Conservation (phyloP, 306 rosid genomes). For the Medicago arabica region DNA sequence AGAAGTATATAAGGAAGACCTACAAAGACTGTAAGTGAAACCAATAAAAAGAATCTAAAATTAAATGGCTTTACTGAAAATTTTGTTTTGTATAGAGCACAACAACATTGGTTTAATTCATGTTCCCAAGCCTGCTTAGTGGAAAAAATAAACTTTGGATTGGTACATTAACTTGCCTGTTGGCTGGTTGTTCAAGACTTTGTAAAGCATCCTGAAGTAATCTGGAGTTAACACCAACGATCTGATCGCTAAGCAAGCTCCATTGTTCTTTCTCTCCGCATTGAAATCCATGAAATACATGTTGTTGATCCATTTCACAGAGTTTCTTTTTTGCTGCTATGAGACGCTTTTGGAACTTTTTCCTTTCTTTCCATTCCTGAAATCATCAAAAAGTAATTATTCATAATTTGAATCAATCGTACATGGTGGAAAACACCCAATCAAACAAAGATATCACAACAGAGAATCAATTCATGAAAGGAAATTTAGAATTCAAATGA, state of each 20-base stretch:
- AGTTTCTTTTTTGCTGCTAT: conserved; percentile 92
- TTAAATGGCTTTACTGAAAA: not conserved
- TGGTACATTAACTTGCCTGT: conserved; percentile 60
- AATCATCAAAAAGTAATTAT: conserved; percentile 39
- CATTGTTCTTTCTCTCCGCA: conserved; percentile 81
- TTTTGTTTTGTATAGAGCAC: conserved; percentile 6
- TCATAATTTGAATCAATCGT: conserved; percentile 25
- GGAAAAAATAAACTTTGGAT: not conserved
- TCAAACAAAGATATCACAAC: conserved; percentile 26
- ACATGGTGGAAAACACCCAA: conserved; percentile 25
- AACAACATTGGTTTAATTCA: conserved; percentile 13
- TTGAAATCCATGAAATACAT: conserved; percentile 77
- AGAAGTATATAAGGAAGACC: conserved; percentile 21
- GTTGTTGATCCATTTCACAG: conserved; percentile 80
- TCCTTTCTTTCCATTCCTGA: conserved; percentile 96
- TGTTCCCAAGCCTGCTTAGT: not conserved
- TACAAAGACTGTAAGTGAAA: not conserved
- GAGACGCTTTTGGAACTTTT: conserved; percentile 78
- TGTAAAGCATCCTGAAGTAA: conserved; percentile 71
- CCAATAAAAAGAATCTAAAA: conserved; percentile 11
- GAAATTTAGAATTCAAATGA: conserved; percentile 25
- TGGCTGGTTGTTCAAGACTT: conserved; percentile 55
- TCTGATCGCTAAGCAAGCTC: conserved; percentile 82
- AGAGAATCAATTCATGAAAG: conserved; percentile 17
- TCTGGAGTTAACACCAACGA: conserved; percentile 72